phyloP scores from a whole-genome alignment of 176 grass and related monocot genomes.

The Puya raimondii region DNA sequence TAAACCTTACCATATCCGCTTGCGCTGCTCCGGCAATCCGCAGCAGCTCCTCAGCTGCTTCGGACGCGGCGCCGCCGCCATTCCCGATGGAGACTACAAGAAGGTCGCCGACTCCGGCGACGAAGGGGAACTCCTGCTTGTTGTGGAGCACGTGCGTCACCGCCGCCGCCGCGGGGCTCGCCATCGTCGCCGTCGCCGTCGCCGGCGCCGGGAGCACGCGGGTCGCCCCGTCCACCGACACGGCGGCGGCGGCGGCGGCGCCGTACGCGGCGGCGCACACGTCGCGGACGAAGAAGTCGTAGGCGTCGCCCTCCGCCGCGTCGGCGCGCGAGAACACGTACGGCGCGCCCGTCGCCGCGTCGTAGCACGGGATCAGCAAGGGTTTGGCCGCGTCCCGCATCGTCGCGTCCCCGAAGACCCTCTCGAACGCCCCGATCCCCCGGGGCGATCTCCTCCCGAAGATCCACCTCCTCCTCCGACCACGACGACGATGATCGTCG shows the following conservation, averaged over 20 bases:
- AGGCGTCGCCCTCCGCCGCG: constrained; percentile 73
- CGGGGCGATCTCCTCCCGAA: constrained; percentile 4
- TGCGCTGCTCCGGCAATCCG: constrained; percentile 60
- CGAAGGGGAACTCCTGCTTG: constrained; percentile 6
- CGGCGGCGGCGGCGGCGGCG: constrained; percentile 28
- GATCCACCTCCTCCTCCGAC: not conserved
- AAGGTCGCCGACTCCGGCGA: not conserved
- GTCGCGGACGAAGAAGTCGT: constrained; percentile 75
- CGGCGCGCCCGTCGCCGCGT: constrained; percentile 42
- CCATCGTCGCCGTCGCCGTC: not conserved
- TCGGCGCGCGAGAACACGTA: constrained; percentile 93
- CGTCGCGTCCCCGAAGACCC: constrained; percentile 49
- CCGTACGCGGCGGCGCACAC: constrained; percentile 45
- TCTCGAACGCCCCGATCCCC: constrained; percentile 19
- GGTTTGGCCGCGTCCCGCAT: constrained; percentile 59
- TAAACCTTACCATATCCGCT: constrained; percentile 78
- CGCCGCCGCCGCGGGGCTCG: not conserved
- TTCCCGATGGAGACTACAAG: constrained; percentile 6
- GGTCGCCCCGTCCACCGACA: constrained; percentile 12
- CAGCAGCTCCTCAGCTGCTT: constrained; percentile 24
- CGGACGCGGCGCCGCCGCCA: not conserved
- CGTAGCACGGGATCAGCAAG: constrained; percentile 74
- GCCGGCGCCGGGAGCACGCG: not conserved
- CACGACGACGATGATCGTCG: constrained; percentile 14
- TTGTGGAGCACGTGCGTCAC: constrained; percentile 1